A percentile compares a stretch with the other conserved stretches of the same genome.
These are phyloP conservation scores for Globisporangium takayamanum DNA, from an alignment of 352 stramenopile genomes.

Conservation along the genomic window DNA sequence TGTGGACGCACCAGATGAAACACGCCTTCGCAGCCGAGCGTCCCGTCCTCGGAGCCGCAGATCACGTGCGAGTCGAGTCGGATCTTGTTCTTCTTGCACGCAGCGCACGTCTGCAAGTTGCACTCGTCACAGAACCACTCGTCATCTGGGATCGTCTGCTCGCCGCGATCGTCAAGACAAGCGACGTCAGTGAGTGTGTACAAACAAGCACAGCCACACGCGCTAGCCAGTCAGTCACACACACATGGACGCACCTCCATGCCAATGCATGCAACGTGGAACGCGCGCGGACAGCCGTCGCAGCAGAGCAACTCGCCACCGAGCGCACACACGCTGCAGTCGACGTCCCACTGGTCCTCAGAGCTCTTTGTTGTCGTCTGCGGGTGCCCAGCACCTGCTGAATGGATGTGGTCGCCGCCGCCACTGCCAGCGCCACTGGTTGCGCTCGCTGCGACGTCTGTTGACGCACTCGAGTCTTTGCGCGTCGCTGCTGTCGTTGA, in stretches of 20 bases:
- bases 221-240: neutral
- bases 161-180: neutral
- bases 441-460: neutral
- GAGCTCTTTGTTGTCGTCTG: conserved; percentile 27
- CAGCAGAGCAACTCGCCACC: conserved; percentile 88
- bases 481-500: neutral
- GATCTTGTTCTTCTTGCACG: conserved; percentile 86
- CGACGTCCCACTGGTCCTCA: conserved; percentile 82
- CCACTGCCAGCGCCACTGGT: neutral
- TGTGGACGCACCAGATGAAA: conserved; percentile 71
- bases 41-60: conserved; percentile 83
- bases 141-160: conserved; percentile 47
- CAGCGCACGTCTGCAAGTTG: conserved; percentile 69
- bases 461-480: neutral
- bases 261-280: conserved; percentile 85
- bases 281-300: conserved; percentile 88
- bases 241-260: conserved; percentile 27
- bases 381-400: neutral
- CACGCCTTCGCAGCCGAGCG: conserved; percentile 78
- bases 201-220: neutral
- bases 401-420: conserved; percentile 7
- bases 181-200: neutral
- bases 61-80: conserved; percentile 88
- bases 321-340: conserved; percentile 84
- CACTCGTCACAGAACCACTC: conserved; percentile 89